These are phyloP conservation scores for Nakaseomyces glabratus DNA, from an alignment of 1,139 yeast genomes.

Conservation along the genomic window DNA sequence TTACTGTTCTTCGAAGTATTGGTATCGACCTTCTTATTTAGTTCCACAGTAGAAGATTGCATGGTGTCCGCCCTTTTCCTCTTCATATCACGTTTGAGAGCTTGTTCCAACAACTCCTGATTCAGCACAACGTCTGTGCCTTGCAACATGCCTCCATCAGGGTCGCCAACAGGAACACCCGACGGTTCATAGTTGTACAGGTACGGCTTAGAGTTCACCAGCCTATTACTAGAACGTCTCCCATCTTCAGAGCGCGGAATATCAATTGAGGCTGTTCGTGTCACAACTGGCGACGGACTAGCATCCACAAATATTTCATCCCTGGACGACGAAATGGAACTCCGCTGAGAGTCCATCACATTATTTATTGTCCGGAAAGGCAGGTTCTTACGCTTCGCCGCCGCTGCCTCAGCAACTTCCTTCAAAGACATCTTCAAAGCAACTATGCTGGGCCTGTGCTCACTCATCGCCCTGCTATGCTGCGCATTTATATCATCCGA, in stretches of 20 bases:
- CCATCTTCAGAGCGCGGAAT: constrained; percentile 5
- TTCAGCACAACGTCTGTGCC: constrained; percentile 23
- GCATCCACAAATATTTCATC: constrained; percentile 7
- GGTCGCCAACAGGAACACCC: constrained; percentile 10
- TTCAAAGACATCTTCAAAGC: constrained; percentile 18
- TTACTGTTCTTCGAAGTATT: constrained; percentile 7
- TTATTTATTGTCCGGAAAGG: neutral
- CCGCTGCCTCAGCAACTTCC: constrained; percentile 9
- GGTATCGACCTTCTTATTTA: constrained; percentile 7
- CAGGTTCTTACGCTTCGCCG: constrained; percentile 8
- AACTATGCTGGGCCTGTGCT: constrained; percentile 14
- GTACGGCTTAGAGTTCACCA: too few species aligned
- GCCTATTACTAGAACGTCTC: neutral
- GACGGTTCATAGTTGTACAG: neutral
- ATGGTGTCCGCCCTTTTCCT: constrained; percentile 18
- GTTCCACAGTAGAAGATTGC: constrained; percentile 5
- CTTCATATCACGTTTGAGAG: constrained; percentile 22
- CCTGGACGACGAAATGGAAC: constrained; percentile 8
- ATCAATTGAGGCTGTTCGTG: constrained; percentile 8
- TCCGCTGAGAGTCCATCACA: constrained; percentile 7
- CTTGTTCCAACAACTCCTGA: constrained; percentile 18
- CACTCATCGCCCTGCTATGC: constrained; percentile 1
- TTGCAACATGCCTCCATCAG: constrained; percentile 19
- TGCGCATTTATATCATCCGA: neutral
- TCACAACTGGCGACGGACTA: constrained; percentile 6